Conservation (phyloP, 257 asterid genomes). For the Solanum chiquidenum region DNA sequence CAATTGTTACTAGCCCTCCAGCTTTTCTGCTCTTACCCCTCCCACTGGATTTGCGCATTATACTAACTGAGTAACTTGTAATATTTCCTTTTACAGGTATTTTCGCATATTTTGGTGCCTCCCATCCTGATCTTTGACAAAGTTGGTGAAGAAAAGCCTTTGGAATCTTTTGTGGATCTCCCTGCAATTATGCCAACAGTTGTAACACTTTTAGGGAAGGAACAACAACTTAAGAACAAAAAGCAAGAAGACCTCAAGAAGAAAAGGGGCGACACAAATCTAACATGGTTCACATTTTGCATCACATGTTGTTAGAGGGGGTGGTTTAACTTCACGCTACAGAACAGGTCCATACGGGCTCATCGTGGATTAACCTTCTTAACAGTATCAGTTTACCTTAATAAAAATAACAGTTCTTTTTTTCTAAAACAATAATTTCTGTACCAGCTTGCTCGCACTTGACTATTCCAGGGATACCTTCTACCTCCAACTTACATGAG, state of each 20-base stretch:
- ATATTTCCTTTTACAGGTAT: conserved; percentile 33
- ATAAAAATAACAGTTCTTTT: neutral
- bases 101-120: conserved; percentile 81
- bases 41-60: conserved; percentile 88
- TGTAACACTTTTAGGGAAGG: conserved; percentile 2
- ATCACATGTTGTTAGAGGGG: neutral
- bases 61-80: conserved; percentile 58
- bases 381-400: neutral
- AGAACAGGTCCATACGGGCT: neutral
- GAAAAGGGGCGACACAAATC: neutral
- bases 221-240: neutral
- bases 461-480: neutral
- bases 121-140: conserved; percentile 97
- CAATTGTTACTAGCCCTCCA: conserved; percentile 79
- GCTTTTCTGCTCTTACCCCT: conserved; percentile 97
- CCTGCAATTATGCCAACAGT: conserved; percentile 33
- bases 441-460: neutral
- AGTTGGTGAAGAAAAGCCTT: conserved; percentile 98
- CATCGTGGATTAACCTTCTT: neutral
- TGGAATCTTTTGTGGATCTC: conserved; percentile 77
- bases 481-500: neutral
- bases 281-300: neutral
- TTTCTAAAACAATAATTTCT: neutral
- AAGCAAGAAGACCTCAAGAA: conserved; percentile 3
- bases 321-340: neutral